Evolutionary conservation across 345 rosid genomes (phyloP).

Genomic region (Citrus unshiu): DNA sequence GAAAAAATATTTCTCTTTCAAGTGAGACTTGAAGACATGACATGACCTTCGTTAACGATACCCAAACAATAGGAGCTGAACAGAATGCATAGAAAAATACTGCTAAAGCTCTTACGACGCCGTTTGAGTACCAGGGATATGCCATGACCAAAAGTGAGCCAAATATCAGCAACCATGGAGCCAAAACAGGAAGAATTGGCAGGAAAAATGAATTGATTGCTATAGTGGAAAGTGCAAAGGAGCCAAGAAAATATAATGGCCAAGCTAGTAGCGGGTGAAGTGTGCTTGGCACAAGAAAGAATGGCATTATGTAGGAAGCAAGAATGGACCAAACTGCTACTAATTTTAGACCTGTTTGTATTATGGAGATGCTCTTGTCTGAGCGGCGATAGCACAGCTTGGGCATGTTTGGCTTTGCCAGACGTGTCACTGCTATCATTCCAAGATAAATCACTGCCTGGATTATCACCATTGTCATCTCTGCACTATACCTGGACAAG

Average conservation of each 20-base stretch:
- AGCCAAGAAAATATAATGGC: constrained; percentile 69
- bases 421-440: constrained; percentile 52
- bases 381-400: constrained; percentile 75
- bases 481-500: constrained; percentile 55
- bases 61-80: constrained; percentile 70
- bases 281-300: constrained; percentile 74
- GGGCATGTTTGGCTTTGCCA: constrained; percentile 62
- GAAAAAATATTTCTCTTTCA: constrained; percentile 74
- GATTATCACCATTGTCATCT: constrained; percentile 64
- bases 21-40: constrained; percentile 59
- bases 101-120: constrained; percentile 63
- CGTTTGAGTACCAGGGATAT: constrained; percentile 64
- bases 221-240: constrained; percentile 55
- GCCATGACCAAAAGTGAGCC: constrained; percentile 86
- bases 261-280: constrained; percentile 85
- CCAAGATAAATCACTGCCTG: constrained; percentile 65
- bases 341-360: constrained; percentile 56
- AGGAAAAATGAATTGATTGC: constrained; percentile 67
- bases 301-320: constrained; percentile 68
- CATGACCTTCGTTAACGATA: constrained; percentile 50
- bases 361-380: constrained; percentile 47
- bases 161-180: constrained; percentile 60
- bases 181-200: constrained; percentile 51
- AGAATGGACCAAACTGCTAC: constrained; percentile 70
- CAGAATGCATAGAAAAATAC: constrained; percentile 73